Conservation (phyloP, 2,329 filamentous ascomycete genomes). For the Oidium heveae region DNA sequence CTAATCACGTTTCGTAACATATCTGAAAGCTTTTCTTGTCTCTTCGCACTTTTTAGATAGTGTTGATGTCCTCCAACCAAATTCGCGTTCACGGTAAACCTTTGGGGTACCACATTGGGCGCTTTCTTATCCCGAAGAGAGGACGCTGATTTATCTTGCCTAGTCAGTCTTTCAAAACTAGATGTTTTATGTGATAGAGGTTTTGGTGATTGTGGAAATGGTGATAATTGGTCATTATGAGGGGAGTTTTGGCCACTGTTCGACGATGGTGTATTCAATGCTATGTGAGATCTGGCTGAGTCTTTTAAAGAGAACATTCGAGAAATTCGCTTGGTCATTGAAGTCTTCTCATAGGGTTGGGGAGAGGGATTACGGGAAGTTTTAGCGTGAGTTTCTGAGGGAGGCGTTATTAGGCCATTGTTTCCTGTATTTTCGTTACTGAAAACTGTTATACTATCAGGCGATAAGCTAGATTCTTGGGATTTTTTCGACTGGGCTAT, state of each 20-base stretch:
- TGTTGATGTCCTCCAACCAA: constrained; percentile 57
- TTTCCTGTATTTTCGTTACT: constrained; percentile 10
- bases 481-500: constrained; percentile 8
- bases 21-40: constrained; percentile 84
- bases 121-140: constrained; percentile 12
- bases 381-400: constrained; percentile 7
- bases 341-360: constrained; percentile 22
- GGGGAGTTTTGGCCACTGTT: constrained; percentile 11
- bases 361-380: constrained; percentile 3
- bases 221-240: constrained; percentile 8
- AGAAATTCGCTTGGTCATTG: constrained; percentile 37
- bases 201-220: constrained; percentile 14
- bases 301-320: constrained; percentile 41
- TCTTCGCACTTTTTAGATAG: constrained; percentile 64
- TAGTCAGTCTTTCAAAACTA: constrained; percentile 17
- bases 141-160: constrained; percentile 11
- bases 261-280: constrained; percentile 7
- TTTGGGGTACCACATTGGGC: constrained; percentile 12
- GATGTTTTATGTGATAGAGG: constrained; percentile 21
- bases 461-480: constrained; percentile 6
- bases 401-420: constrained; percentile 13
- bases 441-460: constrained; percentile 8
- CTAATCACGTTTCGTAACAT: constrained; percentile 67
- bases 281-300: constrained; percentile 10
- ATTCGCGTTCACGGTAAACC: constrained; percentile 25